phyloP scores from a whole-genome alignment of 2,329 filamentous ascomycete genomes.

The Pyricularia sp. region DNA sequence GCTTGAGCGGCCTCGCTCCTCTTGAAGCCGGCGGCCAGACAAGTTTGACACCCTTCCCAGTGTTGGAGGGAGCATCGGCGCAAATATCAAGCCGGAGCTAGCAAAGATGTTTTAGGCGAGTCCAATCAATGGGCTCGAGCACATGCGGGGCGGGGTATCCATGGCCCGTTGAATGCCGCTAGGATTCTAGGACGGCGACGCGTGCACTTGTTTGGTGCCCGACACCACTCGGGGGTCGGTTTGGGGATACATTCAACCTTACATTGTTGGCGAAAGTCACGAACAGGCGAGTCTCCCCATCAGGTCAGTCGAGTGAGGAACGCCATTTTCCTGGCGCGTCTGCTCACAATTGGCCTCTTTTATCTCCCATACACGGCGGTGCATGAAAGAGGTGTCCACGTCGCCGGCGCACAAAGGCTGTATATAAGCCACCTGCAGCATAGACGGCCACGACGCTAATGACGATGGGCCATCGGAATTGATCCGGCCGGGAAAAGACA shows the following conservation, averaged over 20 bases:
- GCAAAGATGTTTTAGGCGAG: not conserved
- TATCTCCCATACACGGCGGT: conserved; percentile 13
- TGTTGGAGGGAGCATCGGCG: not conserved
- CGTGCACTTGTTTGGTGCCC: too few species aligned
- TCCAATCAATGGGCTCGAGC: not conserved
- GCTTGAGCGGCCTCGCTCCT: not conserved
- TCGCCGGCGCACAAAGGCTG: conserved; percentile 44
- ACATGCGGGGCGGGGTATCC: not conserved
- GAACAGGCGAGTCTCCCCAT: too few species aligned
- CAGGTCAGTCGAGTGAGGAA: too few species aligned
- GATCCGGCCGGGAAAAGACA: conserved; percentile 48
- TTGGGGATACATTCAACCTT: too few species aligned
- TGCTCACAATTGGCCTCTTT: not conserved
- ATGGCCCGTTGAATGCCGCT: not conserved
- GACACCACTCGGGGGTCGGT: too few species aligned
- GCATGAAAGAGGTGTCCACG: conserved; percentile 52
- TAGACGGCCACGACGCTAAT: conserved; percentile 47
- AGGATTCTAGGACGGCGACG: too few species aligned
- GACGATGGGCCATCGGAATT: conserved; percentile 55
- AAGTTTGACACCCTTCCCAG: not conserved
- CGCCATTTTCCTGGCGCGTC: too few species aligned
- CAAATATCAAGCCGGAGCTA: not conserved
- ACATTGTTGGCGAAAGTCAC: too few species aligned
- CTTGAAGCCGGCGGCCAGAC: not conserved
- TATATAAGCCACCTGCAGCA: conserved; percentile 39